Base-by-base conservation (phyloP, 1,139 yeast genomes). In the Kazachstania sp. region DNA sequence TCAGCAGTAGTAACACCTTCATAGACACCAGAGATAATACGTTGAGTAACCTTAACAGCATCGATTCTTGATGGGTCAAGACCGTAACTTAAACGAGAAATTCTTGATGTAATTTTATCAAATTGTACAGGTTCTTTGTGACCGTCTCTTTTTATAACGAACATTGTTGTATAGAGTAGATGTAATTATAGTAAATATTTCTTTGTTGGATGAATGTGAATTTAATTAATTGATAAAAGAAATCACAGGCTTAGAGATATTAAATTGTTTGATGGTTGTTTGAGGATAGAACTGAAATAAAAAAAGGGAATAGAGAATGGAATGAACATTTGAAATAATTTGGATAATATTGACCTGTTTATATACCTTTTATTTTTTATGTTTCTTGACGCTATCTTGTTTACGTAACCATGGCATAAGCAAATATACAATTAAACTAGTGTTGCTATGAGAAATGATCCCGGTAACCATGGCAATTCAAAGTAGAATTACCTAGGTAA, bases 1-100 rank as follows among this genome's bases (percentile, higher is more conserved):
- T 92, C 97, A 55, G 86, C 78, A 50, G 98, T 94, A 60, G 94
- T 88, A 46, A 94, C 98, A 59, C 98, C 98, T 63, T 88, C 95
- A 56, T 87, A 87, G 47, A 87, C 95, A 57, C 96, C 96, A 28
- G 90, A 78, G 53, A 86, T 86, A 57, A 86, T 90, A 64, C 90
- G 77, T 67, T 87, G 95, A 32, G 96, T 86, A 68, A 87, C 86
- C 58, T 86, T 83, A 47, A 83, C 95, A 44, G 95, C 86, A 63
- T 87, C 95, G 52, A 87, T 86, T 66, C 86, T 94, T 44, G 74
- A 74, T 48, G 90, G 72, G 62, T 86, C 95, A 57, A 87, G 75
- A 44, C 95, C 95, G 63, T 87, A 86, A 59, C 95, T 86, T 46
- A 80, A 74, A 49, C 84, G 74, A 44, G 79, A 71, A 49, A 80